These are phyloP conservation scores for Mortierella polycephala DNA, from an alignment of 371 early-diverging fungal species.

Conservation along the genomic window DNA sequence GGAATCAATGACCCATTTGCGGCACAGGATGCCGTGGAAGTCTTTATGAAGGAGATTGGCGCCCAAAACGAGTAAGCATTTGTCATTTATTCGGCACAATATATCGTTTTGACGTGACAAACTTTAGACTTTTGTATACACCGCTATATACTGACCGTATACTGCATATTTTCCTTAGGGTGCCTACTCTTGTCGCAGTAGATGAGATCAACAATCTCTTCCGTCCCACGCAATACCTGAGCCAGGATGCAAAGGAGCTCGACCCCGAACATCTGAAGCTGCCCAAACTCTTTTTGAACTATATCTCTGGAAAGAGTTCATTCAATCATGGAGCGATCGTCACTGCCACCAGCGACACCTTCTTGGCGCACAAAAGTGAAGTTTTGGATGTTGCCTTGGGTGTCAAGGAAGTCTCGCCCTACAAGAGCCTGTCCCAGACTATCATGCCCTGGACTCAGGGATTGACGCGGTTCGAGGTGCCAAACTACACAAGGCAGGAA, in stretches of 20 bases:
- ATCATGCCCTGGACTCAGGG: conserved; percentile 48
- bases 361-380: conserved; percentile 47
- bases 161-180: conserved; percentile 13
- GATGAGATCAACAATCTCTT: conserved; percentile 56
- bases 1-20: conserved; percentile 52
- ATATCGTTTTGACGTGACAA: too few species aligned
- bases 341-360: conserved; percentile 43
- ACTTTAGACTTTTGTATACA: neutral
- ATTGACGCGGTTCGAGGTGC: conserved; percentile 38
- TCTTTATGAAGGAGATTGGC: conserved; percentile 52
- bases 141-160: neutral
- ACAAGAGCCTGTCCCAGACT: conserved; percentile 39
- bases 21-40: conserved; percentile 56
- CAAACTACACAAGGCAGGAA: conserved; percentile 52
- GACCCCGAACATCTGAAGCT: conserved; percentile 49
- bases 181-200: conserved; percentile 53
- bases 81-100: neutral
- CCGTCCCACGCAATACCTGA: conserved; percentile 53
- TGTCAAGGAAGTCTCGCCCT: conserved; percentile 44
- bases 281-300: conserved; percentile 51
- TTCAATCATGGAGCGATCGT: conserved; percentile 51
- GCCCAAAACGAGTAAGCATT: conserved; percentile 40
- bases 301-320: conserved; percentile 54
- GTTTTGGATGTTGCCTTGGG: conserved; percentile 52
- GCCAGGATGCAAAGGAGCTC: conserved; percentile 45